Evolutionary conservation across 345 rosid genomes (phyloP).

Genomic region (Citrus unshiu): DNA sequence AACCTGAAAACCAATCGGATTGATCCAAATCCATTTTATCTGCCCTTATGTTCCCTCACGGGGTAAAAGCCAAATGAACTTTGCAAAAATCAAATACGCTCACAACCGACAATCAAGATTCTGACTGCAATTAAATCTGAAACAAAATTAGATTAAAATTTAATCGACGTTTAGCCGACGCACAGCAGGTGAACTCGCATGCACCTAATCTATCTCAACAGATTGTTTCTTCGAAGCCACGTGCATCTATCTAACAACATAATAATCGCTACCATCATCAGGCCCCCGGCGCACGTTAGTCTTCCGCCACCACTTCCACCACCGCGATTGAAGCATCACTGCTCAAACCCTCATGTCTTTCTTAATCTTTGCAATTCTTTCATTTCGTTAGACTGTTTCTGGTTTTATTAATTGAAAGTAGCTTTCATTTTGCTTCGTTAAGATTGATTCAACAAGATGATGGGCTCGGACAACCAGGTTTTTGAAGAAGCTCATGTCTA

Average conservation of each 20-base stretch:
- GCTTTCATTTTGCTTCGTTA: not conserved
- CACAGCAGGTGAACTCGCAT: not conserved
- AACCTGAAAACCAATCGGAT: too few species aligned
- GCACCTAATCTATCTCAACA: not conserved
- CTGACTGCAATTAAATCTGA: not conserved
- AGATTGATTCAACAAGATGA: constrained; percentile 39
- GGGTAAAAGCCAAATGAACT: too few species aligned
- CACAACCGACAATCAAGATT: not conserved
- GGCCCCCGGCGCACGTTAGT: constrained; percentile 23
- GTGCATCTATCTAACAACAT: constrained; percentile 21
- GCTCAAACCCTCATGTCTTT: not conserved
- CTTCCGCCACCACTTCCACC: not conserved
- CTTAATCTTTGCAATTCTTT: not conserved
- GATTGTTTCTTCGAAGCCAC: constrained; percentile 20
- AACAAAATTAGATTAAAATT: not conserved
- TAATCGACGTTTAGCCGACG: not conserved
- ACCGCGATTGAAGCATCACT: not conserved
- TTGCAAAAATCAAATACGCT: not conserved
- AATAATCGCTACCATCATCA: not conserved
- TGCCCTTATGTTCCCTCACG: too few species aligned
- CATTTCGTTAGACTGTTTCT: not conserved
- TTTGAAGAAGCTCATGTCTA: constrained; percentile 48
- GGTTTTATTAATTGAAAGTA: not conserved
- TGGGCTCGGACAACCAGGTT: constrained; percentile 79
- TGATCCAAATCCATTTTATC: too few species aligned